Base-by-base conservation (phyloP, 1,284 basidiomycete genomes). In the Omphalotus olearius region DNA sequence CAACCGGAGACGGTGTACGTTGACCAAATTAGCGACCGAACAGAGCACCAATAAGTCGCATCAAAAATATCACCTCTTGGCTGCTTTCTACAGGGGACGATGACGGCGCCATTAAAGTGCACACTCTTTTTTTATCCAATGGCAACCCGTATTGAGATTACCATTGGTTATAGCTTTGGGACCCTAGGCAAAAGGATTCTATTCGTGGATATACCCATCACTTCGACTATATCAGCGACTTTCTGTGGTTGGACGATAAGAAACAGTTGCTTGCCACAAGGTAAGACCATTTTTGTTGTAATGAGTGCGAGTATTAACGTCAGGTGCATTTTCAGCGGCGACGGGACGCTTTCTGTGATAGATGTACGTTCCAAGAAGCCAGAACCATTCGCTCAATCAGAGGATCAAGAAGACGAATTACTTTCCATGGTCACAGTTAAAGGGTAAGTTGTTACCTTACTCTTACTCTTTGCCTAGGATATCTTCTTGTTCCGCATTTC, bases 381-480 rank as follows among this genome's bases (percentile, higher is more conserved):
- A 9, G 78, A 83, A 50, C 90, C 91, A 1, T 68, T 88, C 54
- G 83, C 85, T 0, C 85, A 91, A 47, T 92, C 89, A 14, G 93
- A 96, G 63, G 92, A 98, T 70, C 95, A 98, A 67, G 95, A 98
- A 65, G 95, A 98, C 65, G 95, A 98, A 64, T 72, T 98, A 23
- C 75, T 98, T 5, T 92, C 89, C 3, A 82, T 95, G 48, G 82
- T 88, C 13, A 68, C 89, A 4, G 91, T 98, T 63, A 92, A 90
- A 73, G 80, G 83, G 83, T 88, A 63, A 20, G 17, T 25, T 16
- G 14, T 10, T 16, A 16, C 17, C 33, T 6, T 10, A 26, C 13
- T n/a, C n/a, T 14, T 20, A 28, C 38, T 25, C 30, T 17, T 16
- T 46, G 30, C 7, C 16, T 16, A 26, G 14, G 13, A 44, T 26